These are phyloP conservation scores for Wallacemonas sp. DNA, from an alignment of 208 protist genomes.

Conservation along the genomic window DNA sequence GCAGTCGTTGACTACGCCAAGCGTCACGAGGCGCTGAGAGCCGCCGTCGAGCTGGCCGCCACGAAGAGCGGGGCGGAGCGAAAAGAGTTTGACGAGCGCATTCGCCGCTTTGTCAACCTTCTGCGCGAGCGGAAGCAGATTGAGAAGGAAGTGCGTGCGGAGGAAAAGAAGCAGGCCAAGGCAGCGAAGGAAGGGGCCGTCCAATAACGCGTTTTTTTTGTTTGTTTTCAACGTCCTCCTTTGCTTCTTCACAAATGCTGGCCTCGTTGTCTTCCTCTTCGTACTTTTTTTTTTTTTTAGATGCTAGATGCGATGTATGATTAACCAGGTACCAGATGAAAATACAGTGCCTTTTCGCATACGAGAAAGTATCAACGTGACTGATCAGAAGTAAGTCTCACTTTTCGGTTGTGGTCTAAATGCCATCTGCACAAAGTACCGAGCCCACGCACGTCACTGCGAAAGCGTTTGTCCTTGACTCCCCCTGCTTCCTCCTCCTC, in stretches of 20 bases:
- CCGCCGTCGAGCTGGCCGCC: constrained; percentile 48
- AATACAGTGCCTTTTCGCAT: too few relatives aligned
- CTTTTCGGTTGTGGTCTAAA: too few relatives aligned
- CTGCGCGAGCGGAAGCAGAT: constrained; percentile 59
- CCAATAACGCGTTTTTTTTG: constrained; percentile 7
- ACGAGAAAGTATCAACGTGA: too few relatives aligned
- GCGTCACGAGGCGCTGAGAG: constrained; percentile 39
- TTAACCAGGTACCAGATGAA: too few relatives aligned
- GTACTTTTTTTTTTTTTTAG: not conserved
- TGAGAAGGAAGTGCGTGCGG: constrained; percentile 52
- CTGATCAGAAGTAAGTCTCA: too few relatives aligned
- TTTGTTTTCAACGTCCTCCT: constrained; percentile 11
- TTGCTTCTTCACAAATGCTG: too few relatives aligned
- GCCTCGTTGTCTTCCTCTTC: constrained; percentile 11
- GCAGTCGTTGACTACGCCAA: constrained; percentile 68
- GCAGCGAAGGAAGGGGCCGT: not conserved
- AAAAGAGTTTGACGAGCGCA: constrained; percentile 52
- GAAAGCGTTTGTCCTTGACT: too few relatives aligned
- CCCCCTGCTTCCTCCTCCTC: too few relatives aligned
- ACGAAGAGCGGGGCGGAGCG: constrained; percentile 54
- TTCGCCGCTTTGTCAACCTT: constrained; percentile 54
- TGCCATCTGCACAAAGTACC: too few relatives aligned
- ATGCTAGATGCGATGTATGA: too few relatives aligned
- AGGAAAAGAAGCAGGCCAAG: constrained; percentile 31
- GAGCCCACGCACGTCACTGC: too few relatives aligned